Conservation (phyloP, 306 rosid species). For the Prunus kanzakura region DNA sequence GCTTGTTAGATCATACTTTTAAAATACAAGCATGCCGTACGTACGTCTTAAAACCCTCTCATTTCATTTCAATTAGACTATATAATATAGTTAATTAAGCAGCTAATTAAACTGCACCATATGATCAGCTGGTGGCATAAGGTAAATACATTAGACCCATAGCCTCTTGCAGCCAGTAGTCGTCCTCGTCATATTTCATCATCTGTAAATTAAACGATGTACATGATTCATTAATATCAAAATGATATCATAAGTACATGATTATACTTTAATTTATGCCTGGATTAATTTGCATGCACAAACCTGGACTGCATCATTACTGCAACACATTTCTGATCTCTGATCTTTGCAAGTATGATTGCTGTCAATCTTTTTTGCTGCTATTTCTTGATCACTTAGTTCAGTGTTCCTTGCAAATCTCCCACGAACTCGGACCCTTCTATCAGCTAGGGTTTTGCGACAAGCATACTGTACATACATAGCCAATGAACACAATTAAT, state of each 20-base stretch:
- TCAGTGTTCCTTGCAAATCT: slow-evolving; percentile 89
- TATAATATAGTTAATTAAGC: neutral
- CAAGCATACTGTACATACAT: slow-evolving; percentile 70
- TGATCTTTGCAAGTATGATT: slow-evolving; percentile 21
- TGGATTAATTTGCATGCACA: neutral
- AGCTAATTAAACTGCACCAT: slow-evolving; percentile 21
- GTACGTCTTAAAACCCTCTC: neutral
- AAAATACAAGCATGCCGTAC: neutral
- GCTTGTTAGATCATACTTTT: neutral
- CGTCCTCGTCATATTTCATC: slow-evolving; percentile 65
- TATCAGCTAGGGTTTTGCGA: slow-evolving; percentile 91
- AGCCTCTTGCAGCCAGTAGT: slow-evolving; percentile 92
- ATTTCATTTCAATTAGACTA: neutral
- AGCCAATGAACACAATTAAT: neutral
- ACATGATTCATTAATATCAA: neutral
- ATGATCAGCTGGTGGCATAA: slow-evolving; percentile 33
- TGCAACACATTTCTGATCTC: slow-evolving; percentile 25
- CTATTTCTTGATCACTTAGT: slow-evolving; percentile 37
- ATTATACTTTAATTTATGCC: neutral
- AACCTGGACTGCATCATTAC: slow-evolving; percentile 50
- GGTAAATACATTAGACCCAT: slow-evolving; percentile 61
- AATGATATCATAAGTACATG: neutral
- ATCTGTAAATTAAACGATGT: slow-evolving; percentile 25
- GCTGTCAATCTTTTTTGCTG: slow-evolving; percentile 29
- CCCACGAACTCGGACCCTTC: slow-evolving; percentile 90